Evolutionary conservation across 768 basidiomycete species (phyloP), one percentile per base, ranked within the genome.

Genomic region (Mycena alexandri): DNA sequence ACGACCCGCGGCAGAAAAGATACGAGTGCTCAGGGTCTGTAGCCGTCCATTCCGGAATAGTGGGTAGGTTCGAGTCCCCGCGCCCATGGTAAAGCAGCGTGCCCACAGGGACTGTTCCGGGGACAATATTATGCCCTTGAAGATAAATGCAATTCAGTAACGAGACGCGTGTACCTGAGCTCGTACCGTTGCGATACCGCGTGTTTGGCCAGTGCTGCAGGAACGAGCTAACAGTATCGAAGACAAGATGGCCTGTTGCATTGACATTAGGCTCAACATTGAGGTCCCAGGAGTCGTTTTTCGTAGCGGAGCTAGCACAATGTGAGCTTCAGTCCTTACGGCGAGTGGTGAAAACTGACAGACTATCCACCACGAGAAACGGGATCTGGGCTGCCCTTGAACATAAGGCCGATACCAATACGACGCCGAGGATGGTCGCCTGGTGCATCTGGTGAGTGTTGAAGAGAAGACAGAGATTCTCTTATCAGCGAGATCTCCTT

Each of bases 181-280:
- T 22, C 71, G 48, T 48, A 80, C 80, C 80, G 65, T 80, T 80
- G 51, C 78, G 72, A 72, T 81, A 78, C 3, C 78, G 78, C 0
- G 80, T 78, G 54, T 81, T 80, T 11, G 79, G 79, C 80, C 80
- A 81, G 63, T 78, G 79, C 52, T 81, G 80, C 22, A 81, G 73
- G 2, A 65, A 71, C 1, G 51, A 61, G 65, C 13, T 61, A 5
- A 61, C 60, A 19, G 66, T 67, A 25, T 63, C 67, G 19, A 76
- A 77, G 4, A 76, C 71, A 33, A 60, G 74, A 53, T 53, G 77
- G 47, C 69, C 77, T 0, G 80, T 79, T 38, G 38, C 38, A 11
- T 38, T 38, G 4, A 38, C 11, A 38, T 11, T 38, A 2, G 38
- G 38, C 14, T 14, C 10, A 9, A 38, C 38, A 38, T 38, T 38